Evolutionary conservation across 129 eudicot genomes (phyloP).

Genomic region (Calendula officinalis): DNA sequence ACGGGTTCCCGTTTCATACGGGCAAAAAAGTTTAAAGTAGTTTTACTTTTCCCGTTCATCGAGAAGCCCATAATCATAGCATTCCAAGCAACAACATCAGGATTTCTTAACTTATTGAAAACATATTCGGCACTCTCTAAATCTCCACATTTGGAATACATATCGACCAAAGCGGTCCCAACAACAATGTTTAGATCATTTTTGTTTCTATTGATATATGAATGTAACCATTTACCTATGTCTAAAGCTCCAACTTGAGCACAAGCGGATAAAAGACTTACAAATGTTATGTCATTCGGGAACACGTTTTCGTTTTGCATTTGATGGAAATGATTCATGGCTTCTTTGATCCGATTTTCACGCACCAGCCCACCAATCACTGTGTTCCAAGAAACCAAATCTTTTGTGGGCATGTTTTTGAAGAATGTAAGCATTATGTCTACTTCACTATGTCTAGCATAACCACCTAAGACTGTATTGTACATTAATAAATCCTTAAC

Average conservation of each 20-base stretch:
- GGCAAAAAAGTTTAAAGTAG: conserved; percentile 31
- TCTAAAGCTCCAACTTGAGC: conserved; percentile 48
- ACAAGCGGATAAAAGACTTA: conserved; percentile 44
- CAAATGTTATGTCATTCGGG: conserved; percentile 44
- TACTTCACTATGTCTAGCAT: conserved; percentile 30
- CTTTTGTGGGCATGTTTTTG: conserved; percentile 31
- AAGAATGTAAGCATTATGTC: conserved; percentile 26
- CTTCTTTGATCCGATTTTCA: conserved; percentile 31
- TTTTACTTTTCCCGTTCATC: conserved; percentile 41
- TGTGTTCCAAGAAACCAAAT: conserved; percentile 53
- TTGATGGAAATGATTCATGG: conserved; percentile 39
- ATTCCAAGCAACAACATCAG: conserved; percentile 53
- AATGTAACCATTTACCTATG: conserved; percentile 45
- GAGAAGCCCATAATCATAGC: conserved; percentile 57
- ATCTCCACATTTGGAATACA: conserved; percentile 56
- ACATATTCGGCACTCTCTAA: conserved; percentile 34
- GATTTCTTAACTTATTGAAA: conserved; percentile 35
- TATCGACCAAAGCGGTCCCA: conserved; percentile 49
- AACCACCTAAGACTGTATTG: conserved; percentile 41
- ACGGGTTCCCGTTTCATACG: conserved; percentile 32
- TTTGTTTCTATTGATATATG: conserved; percentile 30
- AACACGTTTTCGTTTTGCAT: conserved; percentile 25
- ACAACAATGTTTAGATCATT: conserved; percentile 32
- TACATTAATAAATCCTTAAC: conserved; percentile 30
- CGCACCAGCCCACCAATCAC: conserved; percentile 41